Conservation (phyloP, 2,329 filamentous ascomycete genomes). For the Chaetothyriales sp. region DNA sequence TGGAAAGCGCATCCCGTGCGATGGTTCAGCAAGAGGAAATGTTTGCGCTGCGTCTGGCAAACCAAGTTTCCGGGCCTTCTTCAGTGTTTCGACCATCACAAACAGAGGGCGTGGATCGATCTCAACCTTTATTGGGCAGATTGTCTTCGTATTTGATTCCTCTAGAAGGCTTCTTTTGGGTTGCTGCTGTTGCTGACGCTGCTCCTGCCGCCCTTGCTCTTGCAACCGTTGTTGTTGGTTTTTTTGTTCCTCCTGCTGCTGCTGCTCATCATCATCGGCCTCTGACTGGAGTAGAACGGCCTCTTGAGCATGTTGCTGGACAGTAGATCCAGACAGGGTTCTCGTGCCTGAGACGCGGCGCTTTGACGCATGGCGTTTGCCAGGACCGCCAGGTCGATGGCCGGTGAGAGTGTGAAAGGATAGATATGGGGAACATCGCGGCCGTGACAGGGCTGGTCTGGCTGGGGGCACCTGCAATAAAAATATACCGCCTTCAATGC, state of each 20-base stretch:
- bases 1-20: neutral
- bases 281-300: neutral
- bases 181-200: neutral
- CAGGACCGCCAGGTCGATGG: neutral
- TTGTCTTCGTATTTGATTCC: neutral
- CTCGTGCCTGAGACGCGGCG: neutral
- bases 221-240: neutral
- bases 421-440: neutral
- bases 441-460: neutral
- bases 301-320: neutral
- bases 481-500: neutral
- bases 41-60: neutral
- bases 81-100: neutral
- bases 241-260: neutral
- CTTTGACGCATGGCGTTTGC: neutral
- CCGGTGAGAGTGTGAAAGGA: neutral
- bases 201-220: neutral
- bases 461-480: neutral
- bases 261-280: neutral
- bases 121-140: neutral
- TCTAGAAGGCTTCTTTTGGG: neutral
- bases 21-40: neutral
- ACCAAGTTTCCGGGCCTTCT: neutral
- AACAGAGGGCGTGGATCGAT: neutral
- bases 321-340: neutral